Conservation (phyloP, 169 alveolate genomes). For the Plasmodium knowlesi region DNA sequence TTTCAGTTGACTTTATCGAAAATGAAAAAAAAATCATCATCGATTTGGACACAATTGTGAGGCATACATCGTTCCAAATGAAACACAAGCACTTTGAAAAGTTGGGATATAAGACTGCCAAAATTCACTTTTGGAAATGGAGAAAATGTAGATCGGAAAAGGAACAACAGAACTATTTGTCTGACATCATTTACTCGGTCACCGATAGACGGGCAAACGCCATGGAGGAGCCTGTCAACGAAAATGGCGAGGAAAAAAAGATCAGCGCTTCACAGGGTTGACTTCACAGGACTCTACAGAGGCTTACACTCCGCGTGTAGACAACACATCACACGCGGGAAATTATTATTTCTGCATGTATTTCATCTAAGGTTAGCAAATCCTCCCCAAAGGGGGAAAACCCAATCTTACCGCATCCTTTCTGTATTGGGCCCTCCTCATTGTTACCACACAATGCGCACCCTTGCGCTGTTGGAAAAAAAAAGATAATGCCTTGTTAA, state of each 20-base stretch:
- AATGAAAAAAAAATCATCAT: constrained; percentile 56
- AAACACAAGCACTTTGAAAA: constrained; percentile 69
- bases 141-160: constrained; percentile 75
- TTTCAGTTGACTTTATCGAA: constrained; percentile 71
- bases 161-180: constrained; percentile 72
- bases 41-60: constrained; percentile 71
- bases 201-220: constrained; percentile 26
- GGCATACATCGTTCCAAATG: constrained; percentile 75
- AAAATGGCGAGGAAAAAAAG: constrained; percentile 6
- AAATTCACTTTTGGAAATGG: constrained; percentile 76
- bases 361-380: neutral
- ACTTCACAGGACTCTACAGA: neutral
- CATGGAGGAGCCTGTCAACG: constrained; percentile 1
- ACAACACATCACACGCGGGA: neutral
- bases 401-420: neutral
- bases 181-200: constrained; percentile 69
- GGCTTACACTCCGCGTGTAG: neutral
- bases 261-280: constrained; percentile 1
- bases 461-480: neutral
- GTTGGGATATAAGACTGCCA: constrained; percentile 64
- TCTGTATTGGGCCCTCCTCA: neutral
- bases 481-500: neutral
- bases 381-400: neutral
- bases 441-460: neutral
- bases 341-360: neutral